phyloP scores from a whole-genome alignment of 2,329 filamentous ascomycete species.

The Daldinia sp. region DNA sequence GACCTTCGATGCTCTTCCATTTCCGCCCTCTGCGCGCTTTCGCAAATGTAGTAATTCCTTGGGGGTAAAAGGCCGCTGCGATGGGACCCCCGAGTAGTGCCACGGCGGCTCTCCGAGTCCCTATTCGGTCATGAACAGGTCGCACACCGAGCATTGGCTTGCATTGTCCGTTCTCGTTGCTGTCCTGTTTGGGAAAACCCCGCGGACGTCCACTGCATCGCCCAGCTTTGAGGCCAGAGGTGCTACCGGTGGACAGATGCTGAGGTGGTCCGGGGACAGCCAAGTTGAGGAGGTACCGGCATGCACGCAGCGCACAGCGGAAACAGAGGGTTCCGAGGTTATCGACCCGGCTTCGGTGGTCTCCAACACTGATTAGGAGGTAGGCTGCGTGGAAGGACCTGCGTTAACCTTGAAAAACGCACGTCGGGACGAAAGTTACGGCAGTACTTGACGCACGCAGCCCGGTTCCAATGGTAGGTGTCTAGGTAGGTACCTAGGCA shows the following conservation, averaged over 20 bases:
- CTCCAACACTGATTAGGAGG: too few species aligned
- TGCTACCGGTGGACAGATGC: conserved; percentile 2
- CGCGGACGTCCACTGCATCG: conserved; percentile 1
- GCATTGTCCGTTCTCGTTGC: neutral
- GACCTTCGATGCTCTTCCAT: neutral
- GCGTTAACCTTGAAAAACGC: too few species aligned
- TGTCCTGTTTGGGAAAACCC: neutral
- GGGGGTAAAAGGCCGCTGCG: neutral
- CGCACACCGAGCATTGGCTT: neutral
- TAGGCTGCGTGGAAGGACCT: too few species aligned
- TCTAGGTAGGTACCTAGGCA: neutral
- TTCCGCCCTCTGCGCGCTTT: neutral
- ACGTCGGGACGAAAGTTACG: too few species aligned
- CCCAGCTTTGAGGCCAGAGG: conserved; percentile 1
- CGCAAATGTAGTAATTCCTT: neutral
- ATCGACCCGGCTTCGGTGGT: neutral
- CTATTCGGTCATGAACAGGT: neutral
- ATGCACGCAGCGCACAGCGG: neutral
- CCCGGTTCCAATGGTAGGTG: too few species aligned
- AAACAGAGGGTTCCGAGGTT: neutral
- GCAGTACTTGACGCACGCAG: too few species aligned
- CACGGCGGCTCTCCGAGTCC: neutral
- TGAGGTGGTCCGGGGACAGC: neutral
- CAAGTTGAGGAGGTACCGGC: neutral
- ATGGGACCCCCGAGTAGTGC: neutral